Base-by-base conservation (phyloP, 2,329 filamentous ascomycete species). In the Achaetomium macrosporum region DNA sequence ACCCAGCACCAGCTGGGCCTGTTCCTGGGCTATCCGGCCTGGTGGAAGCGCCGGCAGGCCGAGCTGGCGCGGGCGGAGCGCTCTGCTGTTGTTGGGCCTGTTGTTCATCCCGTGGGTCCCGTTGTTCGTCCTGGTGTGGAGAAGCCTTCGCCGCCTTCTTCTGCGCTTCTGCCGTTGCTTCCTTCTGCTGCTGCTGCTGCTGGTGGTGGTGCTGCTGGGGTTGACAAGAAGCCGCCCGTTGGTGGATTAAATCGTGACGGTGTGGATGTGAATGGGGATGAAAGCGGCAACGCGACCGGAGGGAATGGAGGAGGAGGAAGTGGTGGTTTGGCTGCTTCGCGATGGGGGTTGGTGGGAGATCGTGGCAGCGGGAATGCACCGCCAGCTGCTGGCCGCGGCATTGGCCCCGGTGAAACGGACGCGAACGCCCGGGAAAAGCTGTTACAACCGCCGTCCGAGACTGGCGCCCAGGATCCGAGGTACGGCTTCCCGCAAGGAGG, bases 1-100 rank as follows among this genome's bases (percentile, higher is more conserved):
- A 87, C 83, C 1, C 81, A 95, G 61, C 72, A 79, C 41, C 74
- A 77, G 7, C 76, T 95, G 2, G 91, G 91, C 0, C 78, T 95
- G 1, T 83, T 82, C 59, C 77, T 83, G 56, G 82, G 82, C 0
- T 69, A 79, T n/a, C 82, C 81, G 0, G 64, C 68, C 15, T 84
- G 81, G 81, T 84, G 76, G 74, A 79, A 74, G 66, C 78, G 77
- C 64, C 69, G 73, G 31, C 75, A 78, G 61, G 69, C 68, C n/a
- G 76, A 79, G 56, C 60, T 74, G 47, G 61, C 63, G 5, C 10
- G 45, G 41, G 35, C 16, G 1, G 11, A 25, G 47, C 8, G 8
- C 8, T 19, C 15, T 37, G 3, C 35, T 35, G 5, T 35, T 15
- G 30, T 31, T 31, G 30, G 30, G 7, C 7, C 30, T n/a, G n/a